Evolutionary conservation across 176 grass and related monocot genomes (phyloP).

Genomic region (Bolboschoenus planiculmis): DNA sequence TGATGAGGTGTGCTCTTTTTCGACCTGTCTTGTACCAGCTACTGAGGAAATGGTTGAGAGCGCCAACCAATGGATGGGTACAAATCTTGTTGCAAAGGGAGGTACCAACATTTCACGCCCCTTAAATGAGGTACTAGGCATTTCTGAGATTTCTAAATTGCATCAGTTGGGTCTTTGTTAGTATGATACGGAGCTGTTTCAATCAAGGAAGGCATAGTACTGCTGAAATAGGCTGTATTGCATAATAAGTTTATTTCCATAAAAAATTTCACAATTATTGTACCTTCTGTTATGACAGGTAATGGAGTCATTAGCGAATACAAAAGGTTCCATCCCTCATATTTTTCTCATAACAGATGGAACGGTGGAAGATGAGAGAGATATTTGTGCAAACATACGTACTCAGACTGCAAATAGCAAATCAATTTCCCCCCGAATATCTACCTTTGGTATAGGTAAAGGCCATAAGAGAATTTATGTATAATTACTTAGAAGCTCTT

Average conservation of each 20-base stretch:
- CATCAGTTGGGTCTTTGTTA: neutral
- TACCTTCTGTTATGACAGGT: conserved; percentile 39
- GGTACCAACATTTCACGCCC: conserved; percentile 78
- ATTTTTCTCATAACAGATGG: conserved; percentile 98
- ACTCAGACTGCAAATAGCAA: conserved; percentile 37
- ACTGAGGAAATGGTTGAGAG: conserved; percentile 58
- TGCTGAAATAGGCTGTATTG: neutral
- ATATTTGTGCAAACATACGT: conserved; percentile 61
- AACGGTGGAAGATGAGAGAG: conserved; percentile 76
- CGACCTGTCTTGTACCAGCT: conserved; percentile 64
- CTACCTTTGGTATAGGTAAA: conserved; percentile 92
- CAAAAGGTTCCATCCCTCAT: conserved; percentile 57
- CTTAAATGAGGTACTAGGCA: conserved; percentile 60
- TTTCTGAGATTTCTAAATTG: conserved; percentile 7
- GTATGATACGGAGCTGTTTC: neutral
- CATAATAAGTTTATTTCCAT: conserved; percentile 3
- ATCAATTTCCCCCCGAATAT: conserved; percentile 74
- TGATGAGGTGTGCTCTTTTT: conserved; percentile 61
- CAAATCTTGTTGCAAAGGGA: conserved; percentile 52
- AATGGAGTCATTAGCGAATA: conserved; percentile 56
- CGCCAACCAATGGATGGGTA: conserved; percentile 59
- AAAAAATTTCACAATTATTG: neutral
- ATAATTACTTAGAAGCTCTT: neutral
- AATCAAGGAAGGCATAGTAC: neutral
- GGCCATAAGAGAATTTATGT: conserved; percentile 6